phyloP scores from a whole-genome alignment of 441 rosid species.

The Pelargonium cotyledonis region DNA sequence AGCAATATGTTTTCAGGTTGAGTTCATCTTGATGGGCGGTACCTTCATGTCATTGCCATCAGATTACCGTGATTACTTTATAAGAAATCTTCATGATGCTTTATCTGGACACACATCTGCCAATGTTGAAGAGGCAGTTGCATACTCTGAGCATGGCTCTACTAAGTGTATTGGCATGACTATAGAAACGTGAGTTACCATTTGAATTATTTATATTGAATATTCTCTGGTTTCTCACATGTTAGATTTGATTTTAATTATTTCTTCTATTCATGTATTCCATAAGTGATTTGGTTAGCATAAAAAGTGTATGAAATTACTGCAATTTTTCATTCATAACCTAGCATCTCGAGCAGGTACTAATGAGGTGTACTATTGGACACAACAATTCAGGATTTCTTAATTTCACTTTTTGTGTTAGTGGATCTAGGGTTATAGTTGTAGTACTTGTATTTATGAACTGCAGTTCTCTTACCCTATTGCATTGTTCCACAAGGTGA shows the following conservation, averaged over 20 bases:
- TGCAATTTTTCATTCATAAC: not conserved
- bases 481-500: not conserved
- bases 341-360: not conserved
- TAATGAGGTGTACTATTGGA: not conserved
- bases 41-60: conserved; percentile 96
- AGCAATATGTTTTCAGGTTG: conserved; percentile 53
- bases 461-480: not conserved
- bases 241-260: not conserved
- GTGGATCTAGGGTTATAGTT: not conserved
- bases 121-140: conserved; percentile 91
- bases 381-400: not conserved
- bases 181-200: conserved; percentile 81
- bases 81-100: conserved; percentile 93
- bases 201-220: not conserved
- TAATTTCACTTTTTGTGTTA: not conserved
- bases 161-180: conserved; percentile 99
- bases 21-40: conserved; percentile 97
- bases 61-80: conserved; percentile 89
- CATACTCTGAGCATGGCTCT: conserved; percentile 92
- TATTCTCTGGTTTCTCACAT: not conserved
- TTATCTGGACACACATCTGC: conserved; percentile 95
- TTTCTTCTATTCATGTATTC: conserved; percentile 4
- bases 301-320: not conserved
- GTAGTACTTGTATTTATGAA: not conserved
- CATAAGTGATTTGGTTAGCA: not conserved